Base-by-base conservation (phyloP, 2,329 filamentous ascomycete species). In the Xylaria sp. region DNA sequence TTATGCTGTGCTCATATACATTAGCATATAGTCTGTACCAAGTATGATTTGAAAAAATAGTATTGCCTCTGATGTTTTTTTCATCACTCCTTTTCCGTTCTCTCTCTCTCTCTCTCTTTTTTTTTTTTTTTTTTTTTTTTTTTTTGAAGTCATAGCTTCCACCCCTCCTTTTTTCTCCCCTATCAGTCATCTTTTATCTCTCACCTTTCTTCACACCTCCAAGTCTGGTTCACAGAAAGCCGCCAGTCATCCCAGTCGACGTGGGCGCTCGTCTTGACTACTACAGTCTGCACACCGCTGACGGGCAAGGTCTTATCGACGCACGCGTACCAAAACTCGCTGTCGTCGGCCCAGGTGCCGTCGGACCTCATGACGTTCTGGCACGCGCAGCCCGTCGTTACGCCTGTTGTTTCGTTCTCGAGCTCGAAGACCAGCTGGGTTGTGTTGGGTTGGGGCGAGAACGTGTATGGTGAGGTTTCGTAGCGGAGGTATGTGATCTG, bases 141-240 rank as follows among this genome's bases (percentile, higher is more conserved):
- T 9, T 55, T 27, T 5, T 4, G 3, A 21, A 5, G 8, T 44
- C 16, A 18, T 21, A 9, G 13, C 37, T 16, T 16, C 40, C n/a
- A n/a, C n/a, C 16, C 18, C 40, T 16, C 6, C 10, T 42, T 40
- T 4, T 16, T 18, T 42, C 40, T 42, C 12, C 5, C 40, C 5
- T 16, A 13, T 42, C 2, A 6, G 5, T 42, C 16, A 2, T 44
- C 13, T n/a, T 18, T 18, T 18, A 3, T 42, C 16, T 35, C 73
- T 44, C 67, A 75, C 73, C 63, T 64, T 32, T 64, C 68, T 16
- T 68, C 70, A 37, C 74, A 76, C 37, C 47, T 67, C 72, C 72
- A 75, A 18, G 71, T 75, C 66, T 77, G 75, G 40, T 76, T 75
- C 18, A 77, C 71, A 16, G 57, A 58, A 35, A 76, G 23, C 32